Evolutionary conservation across 768 basidiomycete species (phyloP), one percentile per base, ranked within the genome.

Genomic region (Gautieria morchelliformis): DNA sequence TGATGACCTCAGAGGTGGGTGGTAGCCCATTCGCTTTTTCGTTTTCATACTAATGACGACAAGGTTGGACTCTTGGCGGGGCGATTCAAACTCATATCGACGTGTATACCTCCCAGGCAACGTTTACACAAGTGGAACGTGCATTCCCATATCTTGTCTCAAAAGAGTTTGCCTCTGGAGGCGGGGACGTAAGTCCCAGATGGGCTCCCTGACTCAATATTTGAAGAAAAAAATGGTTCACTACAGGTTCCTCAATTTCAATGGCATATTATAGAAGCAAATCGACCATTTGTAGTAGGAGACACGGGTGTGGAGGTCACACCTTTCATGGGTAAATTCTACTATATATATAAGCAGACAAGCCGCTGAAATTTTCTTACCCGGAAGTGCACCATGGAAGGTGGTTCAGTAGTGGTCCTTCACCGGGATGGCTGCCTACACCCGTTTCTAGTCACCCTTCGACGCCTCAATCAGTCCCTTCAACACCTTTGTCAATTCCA

Each of bases 71-170:
- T 2, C 67, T 90, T 61, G 63, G 69, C 39, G 68, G 74, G 35
- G 76, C 78, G 19, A 85, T 92, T 45, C 88, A 92, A 67, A 60
- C 74, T 1, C 75, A 83, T 56, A 84, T 93, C 53, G 88, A 91
- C 64, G 70, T 93, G 42, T 91, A 91, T 66, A 70, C 81, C 42
- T 85, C 86, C 5, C 70, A 74, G 58, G 74, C 71, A 9, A 92
- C 90, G 0, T 88, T 82, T 62, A 63, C 64, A 9, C 85, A 84
- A 62, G 79, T 93, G 9, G 74, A 83, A 59, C 71, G 79, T 57
- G 74, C 87, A 4, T 93, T 91, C 70, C 91, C 91, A 12, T 94
- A 93, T 69, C 77, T 93, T 22, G 84, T 90, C 17, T 71, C 81
- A 6, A 86, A 79, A 64, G 84, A 85, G 59, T 83, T 79, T 61